A percentile compares a stretch with the other conserved stretches of the same genome.
Evolutionary conservation across 164 flowering plant species (phyloP).

Genomic region (Protea cynaroides): DNA sequence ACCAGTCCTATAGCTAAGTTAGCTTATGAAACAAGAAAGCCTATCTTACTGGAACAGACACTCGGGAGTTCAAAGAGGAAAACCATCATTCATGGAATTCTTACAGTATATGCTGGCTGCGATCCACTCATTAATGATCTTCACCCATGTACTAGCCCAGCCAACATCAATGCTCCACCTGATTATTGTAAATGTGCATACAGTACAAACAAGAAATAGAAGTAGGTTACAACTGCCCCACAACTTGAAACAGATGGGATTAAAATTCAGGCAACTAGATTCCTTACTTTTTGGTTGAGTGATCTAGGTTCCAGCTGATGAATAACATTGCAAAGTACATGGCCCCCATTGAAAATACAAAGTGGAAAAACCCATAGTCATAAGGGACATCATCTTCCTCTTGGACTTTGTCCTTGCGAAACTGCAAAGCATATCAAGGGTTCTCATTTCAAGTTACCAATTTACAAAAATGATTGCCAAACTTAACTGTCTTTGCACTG

Average conservation of each 20-base stretch:
- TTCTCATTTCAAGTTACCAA: neutral
- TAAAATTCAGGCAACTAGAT: neutral
- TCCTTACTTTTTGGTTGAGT: conserved; percentile 57
- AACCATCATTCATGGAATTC: conserved; percentile 6
- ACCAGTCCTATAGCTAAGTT: neutral
- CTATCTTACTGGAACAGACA: neutral
- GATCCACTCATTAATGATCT: conserved; percentile 86
- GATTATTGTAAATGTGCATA: conserved; percentile 9
- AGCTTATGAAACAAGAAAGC: neutral
- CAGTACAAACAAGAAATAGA: neutral
- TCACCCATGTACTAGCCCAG: conserved; percentile 98
- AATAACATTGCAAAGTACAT: conserved; percentile 97
- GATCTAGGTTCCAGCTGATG: conserved; percentile 75
- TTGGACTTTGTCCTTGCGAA: conserved; percentile 46
- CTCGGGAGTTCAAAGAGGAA: neutral
- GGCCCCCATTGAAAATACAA: conserved; percentile 75
- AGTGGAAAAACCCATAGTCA: conserved; percentile 78
- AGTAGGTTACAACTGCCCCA: neutral
- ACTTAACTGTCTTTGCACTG: neutral
- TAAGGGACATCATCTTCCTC: conserved; percentile 77
- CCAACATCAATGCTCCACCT: conserved; percentile 98
- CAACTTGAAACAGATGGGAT: neutral
- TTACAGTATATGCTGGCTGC: conserved; percentile 80
- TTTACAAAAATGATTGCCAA: neutral
- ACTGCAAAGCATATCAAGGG: conserved; percentile 32